phyloP scores from a whole-genome alignment of 306 rosid species.

The Vachellia collinsii region DNA sequence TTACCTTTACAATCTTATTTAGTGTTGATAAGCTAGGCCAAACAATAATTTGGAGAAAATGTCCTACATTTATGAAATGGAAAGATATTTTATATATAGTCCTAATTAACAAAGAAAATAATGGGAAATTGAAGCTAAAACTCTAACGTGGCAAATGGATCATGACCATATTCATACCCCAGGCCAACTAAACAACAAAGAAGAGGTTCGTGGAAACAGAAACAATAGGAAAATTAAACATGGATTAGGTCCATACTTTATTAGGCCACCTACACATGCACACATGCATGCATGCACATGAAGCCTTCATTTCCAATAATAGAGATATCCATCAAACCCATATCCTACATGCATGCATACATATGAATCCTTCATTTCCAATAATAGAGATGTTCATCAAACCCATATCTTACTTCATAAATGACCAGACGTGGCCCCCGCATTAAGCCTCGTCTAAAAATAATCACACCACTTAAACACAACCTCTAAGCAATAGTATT shows the following conservation, averaged over 20 bases:
- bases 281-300: too few species aligned
- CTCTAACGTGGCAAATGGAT: neutral
- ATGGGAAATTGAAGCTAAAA: neutral
- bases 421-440: too few species aligned
- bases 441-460: too few species aligned
- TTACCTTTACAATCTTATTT: too few species aligned
- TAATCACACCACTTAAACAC: too few species aligned
- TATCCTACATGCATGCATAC: too few species aligned
- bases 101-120: neutral
- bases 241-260: neutral
- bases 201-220: neutral
- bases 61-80: neutral
- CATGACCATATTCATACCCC: neutral
- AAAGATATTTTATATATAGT: too few species aligned
- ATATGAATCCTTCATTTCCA: too few species aligned
- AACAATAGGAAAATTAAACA: constrained; percentile 3
- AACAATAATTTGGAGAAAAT: too few species aligned
- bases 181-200: neutral
- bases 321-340: neutral
- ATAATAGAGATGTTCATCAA: neutral
- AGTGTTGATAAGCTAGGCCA: too few species aligned
- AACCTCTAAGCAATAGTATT: too few species aligned
- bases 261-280: neutral
- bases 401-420: too few species aligned
- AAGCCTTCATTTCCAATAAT: neutral